Percentiles rank a stretch among this genome's conserved stretches.
These are phyloP conservation scores for Chaetoceros tenuissimus DNA, from an alignment of 108 stramenopile species.

Conservation along the genomic window DNA sequence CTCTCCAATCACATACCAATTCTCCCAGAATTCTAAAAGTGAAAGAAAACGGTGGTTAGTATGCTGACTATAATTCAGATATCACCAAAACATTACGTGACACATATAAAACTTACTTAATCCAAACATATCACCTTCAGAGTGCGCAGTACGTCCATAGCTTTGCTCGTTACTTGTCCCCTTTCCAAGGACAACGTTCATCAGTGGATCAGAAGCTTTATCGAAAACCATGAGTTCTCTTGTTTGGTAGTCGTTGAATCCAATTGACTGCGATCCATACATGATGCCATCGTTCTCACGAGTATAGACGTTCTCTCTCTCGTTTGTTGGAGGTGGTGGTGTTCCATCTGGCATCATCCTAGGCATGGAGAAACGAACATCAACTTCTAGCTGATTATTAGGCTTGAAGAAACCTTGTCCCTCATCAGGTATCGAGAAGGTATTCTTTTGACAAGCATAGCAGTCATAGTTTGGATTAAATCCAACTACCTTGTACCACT, in stretches of 20 bases:
- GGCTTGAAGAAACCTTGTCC: constrained; percentile 15
- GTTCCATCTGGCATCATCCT: constrained; percentile 75
- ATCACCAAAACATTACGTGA: neutral
- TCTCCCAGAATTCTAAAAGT: constrained; percentile 90
- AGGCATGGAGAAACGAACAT: constrained; percentile 91
- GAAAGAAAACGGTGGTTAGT: neutral
- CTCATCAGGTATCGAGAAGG: constrained; percentile 61
- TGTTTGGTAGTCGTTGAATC: constrained; percentile 73
- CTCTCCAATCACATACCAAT: constrained; percentile 91
- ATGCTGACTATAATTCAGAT: constrained; percentile 1
- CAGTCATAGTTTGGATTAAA: constrained; percentile 97
- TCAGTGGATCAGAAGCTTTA: constrained; percentile 6
- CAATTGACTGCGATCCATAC: constrained; percentile 55
- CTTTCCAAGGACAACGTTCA: constrained; percentile 43
- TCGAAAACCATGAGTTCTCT: constrained; percentile 88
- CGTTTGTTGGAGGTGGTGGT: constrained; percentile 68
- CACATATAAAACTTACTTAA: constrained; percentile 50
- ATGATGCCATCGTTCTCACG: constrained; percentile 6
- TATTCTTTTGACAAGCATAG: constrained; percentile 95
- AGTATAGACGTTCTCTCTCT: constrained; percentile 36
- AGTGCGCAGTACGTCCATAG: constrained; percentile 80
- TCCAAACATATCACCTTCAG: constrained; percentile 91
- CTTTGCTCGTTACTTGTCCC: constrained; percentile 38
- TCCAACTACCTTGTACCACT: constrained; percentile 96
- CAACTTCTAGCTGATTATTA: constrained; percentile 57